Base-by-base conservation (phyloP, 805 yeast species). In the Metschnikowia noctiluminum region DNA sequence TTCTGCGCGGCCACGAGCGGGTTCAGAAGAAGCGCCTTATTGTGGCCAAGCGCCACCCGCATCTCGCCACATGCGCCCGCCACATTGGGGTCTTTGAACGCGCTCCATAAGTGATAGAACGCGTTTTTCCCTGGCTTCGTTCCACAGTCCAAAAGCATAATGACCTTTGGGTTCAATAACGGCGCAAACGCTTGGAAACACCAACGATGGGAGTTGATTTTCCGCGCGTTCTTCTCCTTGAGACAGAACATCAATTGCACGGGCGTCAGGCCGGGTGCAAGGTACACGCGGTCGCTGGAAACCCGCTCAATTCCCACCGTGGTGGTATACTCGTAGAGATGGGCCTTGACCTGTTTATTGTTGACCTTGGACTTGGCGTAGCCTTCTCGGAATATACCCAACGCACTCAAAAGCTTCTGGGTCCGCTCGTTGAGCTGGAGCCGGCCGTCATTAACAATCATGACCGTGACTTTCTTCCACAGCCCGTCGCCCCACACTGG, bases 1-100 rank as follows among this genome's bases (percentile, higher is more conserved):
- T 82, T 82, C 60, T 82, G 87, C 7, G 81, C 81, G 13, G 83
- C 84, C 14, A 82, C 85, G 32, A 82, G 64, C 12, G 87, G 86
- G 59, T 82, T 82, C 36, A 80, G 69, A 50, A 80, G 57, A 53
- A 77, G 71, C 58, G 72, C 76, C 15, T 73, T 60, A 44, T 69
- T 68, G 35, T 71, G 98, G 78, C 1, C 71, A 62, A 82, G 67
- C 61, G 79, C 72, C 3, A 85, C 85, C 49, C 79, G 82, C 58
- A 82, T 81, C 58, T 82, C 87, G n/a, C 87, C 87, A 66, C 86
- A 81, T 6, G 87, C 86, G 27, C 87, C 87, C 5, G 87, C 87
- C 28, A 82, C 82, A 48, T 74, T 74, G 9, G 76, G 73, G 58
- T 82, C 80, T 49, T 81, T 79, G 53, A 82, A 82, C 43, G 81